Base-by-base conservation (phyloP, 306 rosid genomes). In the Erythrophleum fordii region DNA sequence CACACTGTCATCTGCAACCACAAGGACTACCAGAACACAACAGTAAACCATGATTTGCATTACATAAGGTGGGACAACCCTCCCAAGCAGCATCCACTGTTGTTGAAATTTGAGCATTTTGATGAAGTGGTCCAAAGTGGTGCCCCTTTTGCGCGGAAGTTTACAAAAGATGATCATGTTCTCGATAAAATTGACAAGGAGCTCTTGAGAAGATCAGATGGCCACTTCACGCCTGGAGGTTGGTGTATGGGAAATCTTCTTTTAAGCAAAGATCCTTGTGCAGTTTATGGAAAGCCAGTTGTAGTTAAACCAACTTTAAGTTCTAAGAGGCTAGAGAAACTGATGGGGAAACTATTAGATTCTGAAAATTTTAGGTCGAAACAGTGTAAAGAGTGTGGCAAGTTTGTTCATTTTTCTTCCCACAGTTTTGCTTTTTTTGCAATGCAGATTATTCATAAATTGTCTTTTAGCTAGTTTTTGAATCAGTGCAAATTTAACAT, bases 11-110 rank as follows among this genome's bases (percentile, higher is more conserved):
- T 86, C 41, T 95, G 99, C 88, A 95, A 93, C 83, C 94, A 91
- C 86, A 95, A 93, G 87, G 97, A 95, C 74, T 90, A 87, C 79
- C 99, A 95, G 86, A 91, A 93, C 91, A 95, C 97, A 0, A 93
- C 94, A 0, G 88, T 91, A 28, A 95, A 93, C 59, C 89, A 93
- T 62, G 95, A 91, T 88, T 77, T 95, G 75, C 99, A 85, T 65
- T 93, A 86, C 51, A 55, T 83, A 64, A 89, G 75, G 83, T 90
- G 97, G 97, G 92, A 92, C 77, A 85, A 51, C 59, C 97, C 92
- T 26, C 97, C 97, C 0, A 91, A 87, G 83, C 92, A 88, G 79
- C 73, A 86, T 72, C 97, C 95, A 2, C 16, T 95, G 20, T 69
- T 82, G 49, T 81, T 89, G 62, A 88, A 88, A 20, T 25, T 81